phyloP scores from a whole-genome alignment of 495 filamentous ascomycete species.

The Aspergillus asperescens region DNA sequence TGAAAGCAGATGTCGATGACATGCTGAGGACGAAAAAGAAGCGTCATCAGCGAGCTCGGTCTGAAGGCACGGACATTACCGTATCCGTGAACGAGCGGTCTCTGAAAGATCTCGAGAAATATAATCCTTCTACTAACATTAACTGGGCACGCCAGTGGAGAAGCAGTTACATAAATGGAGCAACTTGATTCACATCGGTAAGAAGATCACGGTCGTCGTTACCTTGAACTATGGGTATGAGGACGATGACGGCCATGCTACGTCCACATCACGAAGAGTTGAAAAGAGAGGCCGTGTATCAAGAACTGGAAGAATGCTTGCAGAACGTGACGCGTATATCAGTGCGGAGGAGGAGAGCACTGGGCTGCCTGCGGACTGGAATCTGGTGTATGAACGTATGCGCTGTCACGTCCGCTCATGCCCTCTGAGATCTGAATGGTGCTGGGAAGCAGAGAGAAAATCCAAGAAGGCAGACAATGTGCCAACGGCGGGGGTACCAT shows the following conservation, averaged over 20 bases:
- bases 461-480: neutral
- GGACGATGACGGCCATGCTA: neutral
- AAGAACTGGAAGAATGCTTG: neutral
- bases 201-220: constrained; percentile 20
- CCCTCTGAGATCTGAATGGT: neutral
- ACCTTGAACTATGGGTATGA: constrained; percentile 17
- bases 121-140: constrained; percentile 4
- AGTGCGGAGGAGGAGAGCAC: neutral
- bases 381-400: neutral
- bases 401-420: neutral
- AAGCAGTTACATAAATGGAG: constrained; percentile 21
- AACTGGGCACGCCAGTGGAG: constrained; percentile 19
- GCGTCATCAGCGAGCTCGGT: neutral
- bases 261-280: neutral
- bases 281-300: neutral
- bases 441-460: neutral
- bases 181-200: constrained; percentile 17
- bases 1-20: neutral
- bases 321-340: neutral
- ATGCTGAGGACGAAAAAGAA: neutral
- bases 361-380: neutral
- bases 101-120: neutral
- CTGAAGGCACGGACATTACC: neutral
- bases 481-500: neutral
- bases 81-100: neutral